Evolutionary conservation across 768 basidiomycete species (phyloP).

Genomic region (Pleurotus tuber-regium): DNA sequence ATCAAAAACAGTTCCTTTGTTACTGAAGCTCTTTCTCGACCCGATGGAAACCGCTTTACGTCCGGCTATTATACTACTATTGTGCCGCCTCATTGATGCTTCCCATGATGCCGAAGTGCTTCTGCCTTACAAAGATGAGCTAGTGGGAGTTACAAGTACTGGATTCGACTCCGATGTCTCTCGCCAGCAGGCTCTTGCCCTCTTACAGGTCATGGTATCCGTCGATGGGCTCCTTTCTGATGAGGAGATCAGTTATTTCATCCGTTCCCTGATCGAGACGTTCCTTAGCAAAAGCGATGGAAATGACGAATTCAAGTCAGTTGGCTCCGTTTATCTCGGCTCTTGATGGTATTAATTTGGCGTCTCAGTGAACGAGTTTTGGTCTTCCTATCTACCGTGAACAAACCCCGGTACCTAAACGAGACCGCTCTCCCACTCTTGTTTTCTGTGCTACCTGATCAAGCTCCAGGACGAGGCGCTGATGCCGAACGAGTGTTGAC

Average conservation of each 20-base stretch:
- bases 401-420: constrained; percentile 65
- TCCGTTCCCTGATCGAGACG: constrained; percentile 72
- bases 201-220: constrained; percentile 63
- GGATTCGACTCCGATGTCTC: constrained; percentile 54
- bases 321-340: not conserved
- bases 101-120: constrained; percentile 49
- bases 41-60: constrained; percentile 69
- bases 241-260: constrained; percentile 76
- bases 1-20: constrained; percentile 66
- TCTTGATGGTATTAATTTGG: constrained; percentile 4
- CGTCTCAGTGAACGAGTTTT: constrained; percentile 53
- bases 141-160: constrained; percentile 61
- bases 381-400: constrained; percentile 60
- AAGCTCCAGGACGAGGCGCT: constrained; percentile 54
- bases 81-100: constrained; percentile 63
- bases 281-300: constrained; percentile 51
- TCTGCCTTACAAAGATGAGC: constrained; percentile 67
- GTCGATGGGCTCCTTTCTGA: constrained; percentile 61
- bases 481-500: constrained; percentile 55
- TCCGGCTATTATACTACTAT: constrained; percentile 53
- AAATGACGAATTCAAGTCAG: constrained; percentile 54
- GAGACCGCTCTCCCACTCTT: constrained; percentile 79
- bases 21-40: constrained; percentile 72
- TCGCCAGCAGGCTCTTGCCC: constrained; percentile 59
- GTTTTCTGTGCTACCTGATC: constrained; percentile 71